phyloP scores from a whole-genome alignment of 352 stramenopile species.

The Globisporangium nodosum region DNA sequence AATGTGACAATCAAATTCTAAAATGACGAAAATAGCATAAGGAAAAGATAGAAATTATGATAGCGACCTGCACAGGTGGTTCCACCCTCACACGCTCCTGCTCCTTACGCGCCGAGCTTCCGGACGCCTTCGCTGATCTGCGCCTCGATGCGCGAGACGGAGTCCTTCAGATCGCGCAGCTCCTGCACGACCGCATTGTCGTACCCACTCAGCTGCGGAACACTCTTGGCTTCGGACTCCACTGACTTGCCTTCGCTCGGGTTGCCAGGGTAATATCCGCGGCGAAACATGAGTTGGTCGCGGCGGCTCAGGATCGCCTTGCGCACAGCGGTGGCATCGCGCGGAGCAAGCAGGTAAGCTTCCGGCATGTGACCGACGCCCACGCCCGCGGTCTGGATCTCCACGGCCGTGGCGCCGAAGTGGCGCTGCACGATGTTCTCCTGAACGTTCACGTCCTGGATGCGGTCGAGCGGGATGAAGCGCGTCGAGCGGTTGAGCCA shows the following conservation, averaged over 20 bases:
- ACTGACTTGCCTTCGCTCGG: background rate
- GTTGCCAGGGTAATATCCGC: background rate
- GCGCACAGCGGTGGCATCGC: conserved; percentile 28
- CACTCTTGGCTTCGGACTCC: background rate
- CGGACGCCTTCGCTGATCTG: conserved; percentile 2
- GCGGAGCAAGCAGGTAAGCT: conserved; percentile 23
- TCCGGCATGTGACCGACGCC: conserved; percentile 17
- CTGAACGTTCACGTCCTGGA: conserved; percentile 42
- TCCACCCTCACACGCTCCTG: too few relatives aligned
- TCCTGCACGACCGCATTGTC: conserved; percentile 7
- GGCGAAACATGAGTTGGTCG: conserved; percentile 29
- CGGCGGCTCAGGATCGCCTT: conserved; percentile 38
- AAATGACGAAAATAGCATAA: background rate
- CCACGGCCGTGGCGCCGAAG: conserved; percentile 25
- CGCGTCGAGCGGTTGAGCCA: conserved; percentile 38
- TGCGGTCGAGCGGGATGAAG: conserved; percentile 35
- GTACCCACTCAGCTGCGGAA: background rate
- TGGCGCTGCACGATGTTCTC: conserved; percentile 31
- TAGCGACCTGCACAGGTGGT: background rate
- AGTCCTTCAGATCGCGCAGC: conserved; percentile 18
- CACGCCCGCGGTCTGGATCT: conserved; percentile 35
- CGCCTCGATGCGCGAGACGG: conserved; percentile 18
- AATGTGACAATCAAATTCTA: background rate
- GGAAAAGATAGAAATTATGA: background rate
- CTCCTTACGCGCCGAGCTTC: background rate